Evolutionary conservation across 495 filamentous ascomycete genomes (phyloP).

Genomic region (Pseudomonodictys pantanalensis): DNA sequence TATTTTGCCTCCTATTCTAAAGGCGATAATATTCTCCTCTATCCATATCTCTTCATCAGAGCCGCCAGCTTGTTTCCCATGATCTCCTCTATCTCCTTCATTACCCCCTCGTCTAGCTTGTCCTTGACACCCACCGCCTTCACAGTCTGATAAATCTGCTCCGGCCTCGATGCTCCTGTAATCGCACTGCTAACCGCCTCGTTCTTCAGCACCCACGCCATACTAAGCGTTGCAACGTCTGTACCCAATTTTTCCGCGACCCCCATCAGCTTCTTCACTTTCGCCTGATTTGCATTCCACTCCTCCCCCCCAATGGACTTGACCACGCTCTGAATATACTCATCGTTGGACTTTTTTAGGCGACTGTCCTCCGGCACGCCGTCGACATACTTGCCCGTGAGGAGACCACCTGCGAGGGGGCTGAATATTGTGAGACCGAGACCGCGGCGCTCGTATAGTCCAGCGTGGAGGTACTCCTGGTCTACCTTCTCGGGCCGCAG

Average conservation of each 20-base stretch:
- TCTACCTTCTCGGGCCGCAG: conserved; percentile 72
- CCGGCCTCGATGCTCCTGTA: conserved; percentile 67
- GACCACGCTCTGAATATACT: conserved; percentile 49
- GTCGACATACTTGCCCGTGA: conserved; percentile 81
- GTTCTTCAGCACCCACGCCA: conserved; percentile 81
- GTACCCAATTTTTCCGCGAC: conserved; percentile 67
- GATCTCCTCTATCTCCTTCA: conserved; percentile 67
- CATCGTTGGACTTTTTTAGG: conserved; percentile 48
- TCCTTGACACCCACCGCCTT: conserved; percentile 59
- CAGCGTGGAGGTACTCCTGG: conserved; percentile 58
- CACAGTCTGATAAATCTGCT: conserved; percentile 72
- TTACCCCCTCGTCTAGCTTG: conserved; percentile 62
- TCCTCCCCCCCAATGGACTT: conserved; percentile 44
- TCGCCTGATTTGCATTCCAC: conserved; percentile 48
- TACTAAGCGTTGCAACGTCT: conserved; percentile 62
- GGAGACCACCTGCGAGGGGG: conserved; percentile 67
- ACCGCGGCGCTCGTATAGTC: conserved; percentile 61
- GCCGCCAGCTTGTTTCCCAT: conserved; percentile 61
- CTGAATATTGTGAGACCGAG: conserved; percentile 72
- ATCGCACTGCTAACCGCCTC: conserved; percentile 71
- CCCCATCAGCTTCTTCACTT: conserved; percentile 40
- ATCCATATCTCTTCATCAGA: conserved; percentile 31
- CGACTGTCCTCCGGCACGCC: conserved; percentile 58
- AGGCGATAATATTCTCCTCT: neutral
- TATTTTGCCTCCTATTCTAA: neutral